phyloP scores from a whole-genome alignment of 1,284 basidiomycete species.

The Cutaneotrichosporon curvatum region DNA sequence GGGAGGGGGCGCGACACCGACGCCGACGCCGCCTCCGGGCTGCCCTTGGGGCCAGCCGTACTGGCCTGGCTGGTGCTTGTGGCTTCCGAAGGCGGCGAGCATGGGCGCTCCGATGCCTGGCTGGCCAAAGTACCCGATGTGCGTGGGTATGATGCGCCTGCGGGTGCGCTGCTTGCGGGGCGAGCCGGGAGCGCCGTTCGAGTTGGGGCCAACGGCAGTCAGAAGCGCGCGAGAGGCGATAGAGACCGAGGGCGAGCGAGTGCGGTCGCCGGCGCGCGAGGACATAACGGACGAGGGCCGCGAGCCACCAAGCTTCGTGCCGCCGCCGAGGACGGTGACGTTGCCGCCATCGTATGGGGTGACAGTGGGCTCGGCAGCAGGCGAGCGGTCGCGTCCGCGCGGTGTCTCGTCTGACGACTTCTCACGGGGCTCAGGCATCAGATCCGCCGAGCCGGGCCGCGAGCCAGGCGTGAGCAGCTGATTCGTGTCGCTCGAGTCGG shows the following conservation, averaged over 20 bases:
- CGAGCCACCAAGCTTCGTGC: constrained; percentile 45
- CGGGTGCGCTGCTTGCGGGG: constrained; percentile 34
- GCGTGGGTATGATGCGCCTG: constrained; percentile 42
- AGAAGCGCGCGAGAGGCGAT: constrained; percentile 38
- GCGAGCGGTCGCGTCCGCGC: constrained; percentile 18
- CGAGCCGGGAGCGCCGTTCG: constrained; percentile 15
- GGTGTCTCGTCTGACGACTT: constrained; percentile 8
- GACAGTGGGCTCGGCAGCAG: constrained; percentile 33
- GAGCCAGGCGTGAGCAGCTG: constrained; percentile 39
- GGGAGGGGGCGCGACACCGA: constrained; percentile 26
- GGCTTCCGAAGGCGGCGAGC: constrained; percentile 29
- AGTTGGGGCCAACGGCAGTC: constrained; percentile 30
- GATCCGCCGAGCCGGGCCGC: constrained; percentile 35
- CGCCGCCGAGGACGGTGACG: constrained; percentile 47
- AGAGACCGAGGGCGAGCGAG: constrained; percentile 39
- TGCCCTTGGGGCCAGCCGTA: constrained; percentile 12
- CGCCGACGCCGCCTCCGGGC: constrained; percentile 20
- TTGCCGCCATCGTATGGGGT: constrained; percentile 48
- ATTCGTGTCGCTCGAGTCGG: constrained; percentile 32
- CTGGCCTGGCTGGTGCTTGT: constrained; percentile 6
- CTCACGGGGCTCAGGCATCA: constrained; percentile 18
- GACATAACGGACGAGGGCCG: constrained; percentile 25
- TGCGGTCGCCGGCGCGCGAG: constrained; percentile 20
- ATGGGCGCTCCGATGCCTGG: constrained; percentile 39
- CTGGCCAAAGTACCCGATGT: constrained; percentile 39